Evolutionary conservation across 2,329 filamentous ascomycete genomes (phyloP).

Genomic region (Bipolaris zeicola): DNA sequence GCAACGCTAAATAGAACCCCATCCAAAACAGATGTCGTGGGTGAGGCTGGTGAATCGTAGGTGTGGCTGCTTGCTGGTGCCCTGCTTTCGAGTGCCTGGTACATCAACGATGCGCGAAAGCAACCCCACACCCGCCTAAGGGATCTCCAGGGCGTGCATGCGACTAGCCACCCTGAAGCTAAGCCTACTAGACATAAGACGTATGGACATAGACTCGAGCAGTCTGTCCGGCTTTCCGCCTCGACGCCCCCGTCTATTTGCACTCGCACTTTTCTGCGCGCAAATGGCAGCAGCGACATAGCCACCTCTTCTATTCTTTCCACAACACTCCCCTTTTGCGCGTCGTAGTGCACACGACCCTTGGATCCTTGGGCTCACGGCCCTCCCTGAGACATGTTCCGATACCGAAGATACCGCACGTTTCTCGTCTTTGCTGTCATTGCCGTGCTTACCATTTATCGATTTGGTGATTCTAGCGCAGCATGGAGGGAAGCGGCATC

Average conservation of each 20-base stretch:
- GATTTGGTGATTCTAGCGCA: conserved; percentile 55
- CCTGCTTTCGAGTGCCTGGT: background rate
- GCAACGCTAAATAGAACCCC: background rate
- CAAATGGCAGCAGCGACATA: conserved; percentile 30
- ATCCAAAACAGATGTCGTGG: background rate
- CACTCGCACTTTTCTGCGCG: conserved; percentile 7
- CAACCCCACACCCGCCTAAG: conserved; percentile 1
- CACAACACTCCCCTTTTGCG: conserved; percentile 3
- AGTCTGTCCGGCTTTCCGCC: conserved; percentile 9
- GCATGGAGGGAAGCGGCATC: conserved; percentile 43
- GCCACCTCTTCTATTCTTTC: conserved; percentile 4
- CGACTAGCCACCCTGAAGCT: conserved; percentile 24
- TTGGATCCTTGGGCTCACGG: conserved; percentile 6
- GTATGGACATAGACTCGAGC: conserved; percentile 9
- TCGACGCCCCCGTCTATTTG: conserved; percentile 3
- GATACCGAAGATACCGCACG: conserved; percentile 66
- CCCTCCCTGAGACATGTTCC: conserved; percentile 54
- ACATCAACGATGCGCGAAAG: background rate
- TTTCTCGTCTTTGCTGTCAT: conserved; percentile 63
- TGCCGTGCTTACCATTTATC: conserved; percentile 60
- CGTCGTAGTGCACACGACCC: conserved; percentile 19
- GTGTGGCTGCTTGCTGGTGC: background rate
- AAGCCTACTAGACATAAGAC: conserved; percentile 29
- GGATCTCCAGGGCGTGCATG: conserved; percentile 23
- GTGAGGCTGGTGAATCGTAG: too few relatives aligned